Conservation (phyloP, 352 stramenopile genomes). For the Phytophthora constricta region DNA sequence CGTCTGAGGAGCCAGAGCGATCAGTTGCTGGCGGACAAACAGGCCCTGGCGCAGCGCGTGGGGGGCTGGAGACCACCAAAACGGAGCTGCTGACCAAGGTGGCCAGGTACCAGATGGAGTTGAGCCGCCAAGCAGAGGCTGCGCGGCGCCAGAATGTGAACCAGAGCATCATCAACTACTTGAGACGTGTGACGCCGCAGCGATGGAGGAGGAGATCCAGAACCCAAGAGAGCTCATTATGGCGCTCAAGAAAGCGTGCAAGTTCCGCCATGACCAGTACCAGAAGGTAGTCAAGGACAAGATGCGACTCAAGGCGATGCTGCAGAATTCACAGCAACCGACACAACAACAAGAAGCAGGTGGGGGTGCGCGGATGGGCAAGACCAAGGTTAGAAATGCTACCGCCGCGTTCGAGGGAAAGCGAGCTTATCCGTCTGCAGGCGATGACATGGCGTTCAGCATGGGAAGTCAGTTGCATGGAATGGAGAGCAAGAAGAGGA, state of each 20-base stretch:
- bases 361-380: conserved; percentile 22
- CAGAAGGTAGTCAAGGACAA: conserved; percentile 86
- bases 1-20: conserved; percentile 69
- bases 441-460: conserved; percentile 3
- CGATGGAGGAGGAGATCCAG: conserved; percentile 77
- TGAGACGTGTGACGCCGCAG: conserved; percentile 76
- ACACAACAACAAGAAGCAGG: neutral
- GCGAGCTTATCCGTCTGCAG: conserved; percentile 19
- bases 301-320: conserved; percentile 69
- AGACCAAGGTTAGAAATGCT: conserved; percentile 36
- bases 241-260: conserved; percentile 83
- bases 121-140: conserved; percentile 66
- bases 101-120: conserved; percentile 78
- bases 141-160: conserved; percentile 60
- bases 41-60: conserved; percentile 62
- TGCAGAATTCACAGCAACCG: conserved; percentile 46
- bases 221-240: conserved; percentile 79
- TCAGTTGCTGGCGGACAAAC: conserved; percentile 67
- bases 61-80: conserved; percentile 53
- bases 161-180: conserved; percentile 75
- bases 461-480: conserved; percentile 32
- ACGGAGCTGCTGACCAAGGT: conserved; percentile 72
- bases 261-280: conserved; percentile 85
- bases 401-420: conserved; percentile 34
- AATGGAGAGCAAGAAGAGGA: conserved; percentile 68